These are phyloP conservation scores for Scenedesmus sp. DNA, from an alignment of 163 green algal genomes.

Conservation along the genomic window DNA sequence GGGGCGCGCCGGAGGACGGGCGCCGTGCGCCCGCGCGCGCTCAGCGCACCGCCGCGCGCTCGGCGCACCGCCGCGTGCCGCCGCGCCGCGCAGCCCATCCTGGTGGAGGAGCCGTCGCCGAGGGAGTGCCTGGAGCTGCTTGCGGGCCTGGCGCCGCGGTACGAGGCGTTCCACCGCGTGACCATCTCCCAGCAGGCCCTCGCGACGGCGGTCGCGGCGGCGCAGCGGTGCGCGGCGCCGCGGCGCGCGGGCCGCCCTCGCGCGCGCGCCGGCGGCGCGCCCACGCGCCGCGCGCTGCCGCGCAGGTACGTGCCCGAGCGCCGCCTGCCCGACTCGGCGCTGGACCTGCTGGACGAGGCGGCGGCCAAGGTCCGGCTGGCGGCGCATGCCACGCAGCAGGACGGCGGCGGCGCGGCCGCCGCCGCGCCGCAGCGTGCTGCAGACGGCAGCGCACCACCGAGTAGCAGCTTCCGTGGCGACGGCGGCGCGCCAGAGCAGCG, in stretches of 20 bases:
- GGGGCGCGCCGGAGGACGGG: too few relatives aligned
- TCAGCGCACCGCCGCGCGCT: too few relatives aligned
- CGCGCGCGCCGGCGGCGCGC: not conserved
- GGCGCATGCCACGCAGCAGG: not conserved
- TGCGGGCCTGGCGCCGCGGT: slow-evolving; percentile 57
- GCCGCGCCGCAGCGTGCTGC: too few relatives aligned
- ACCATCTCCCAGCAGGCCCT: slow-evolving; percentile 54
- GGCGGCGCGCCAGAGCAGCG: not conserved
- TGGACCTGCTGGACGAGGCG: slow-evolving; percentile 73
- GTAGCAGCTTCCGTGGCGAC: not conserved
- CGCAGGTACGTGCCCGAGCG: slow-evolving; percentile 61
- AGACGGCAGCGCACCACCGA: too few relatives aligned
- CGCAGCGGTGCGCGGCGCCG: slow-evolving; percentile 46
- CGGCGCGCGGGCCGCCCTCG: too few relatives aligned
- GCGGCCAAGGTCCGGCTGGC: slow-evolving; percentile 49
- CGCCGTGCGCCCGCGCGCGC: too few relatives aligned
- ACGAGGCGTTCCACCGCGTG: slow-evolving; percentile 64
- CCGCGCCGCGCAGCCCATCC: slow-evolving; percentile 47
- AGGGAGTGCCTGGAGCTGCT: slow-evolving; percentile 51
- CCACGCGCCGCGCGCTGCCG: not conserved
- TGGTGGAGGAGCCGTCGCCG: slow-evolving; percentile 61
- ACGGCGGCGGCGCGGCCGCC: too few relatives aligned
- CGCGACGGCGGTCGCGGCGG: slow-evolving; percentile 50
- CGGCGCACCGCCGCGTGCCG: not conserved
- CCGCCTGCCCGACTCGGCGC: slow-evolving; percentile 67